Evolutionary conservation across 148 eudicot species (phyloP), one percentile per base, ranked within the genome.

Genomic region (Nepenthes gracilis): DNA sequence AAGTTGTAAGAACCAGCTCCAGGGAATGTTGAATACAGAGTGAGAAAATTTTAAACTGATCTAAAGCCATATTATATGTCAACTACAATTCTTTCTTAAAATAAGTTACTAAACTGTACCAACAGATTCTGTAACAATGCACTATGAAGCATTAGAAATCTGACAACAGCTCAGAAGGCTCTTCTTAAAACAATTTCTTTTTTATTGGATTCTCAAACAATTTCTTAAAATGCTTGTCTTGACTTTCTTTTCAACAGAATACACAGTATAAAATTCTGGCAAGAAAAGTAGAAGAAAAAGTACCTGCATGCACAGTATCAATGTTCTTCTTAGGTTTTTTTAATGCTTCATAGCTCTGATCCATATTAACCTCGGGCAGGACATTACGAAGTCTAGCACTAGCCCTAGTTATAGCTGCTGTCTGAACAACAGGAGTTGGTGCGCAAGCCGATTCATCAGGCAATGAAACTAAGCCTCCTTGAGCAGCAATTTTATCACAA

Each of bases 311-410:
- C 37, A 76, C 53, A 55, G 74, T 60, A 69, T 89, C 99, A 33
- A 54, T 57, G 63, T 70, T 83, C 81, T 86, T 94, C 78, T 94
- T 93, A 5, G 81, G 68, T 61, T 84, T 83, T 75, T 86, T 93
- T 23, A 88, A 64, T n/a, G 78, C 83, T 74, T 94, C 96, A 71
- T 82, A 81, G 76, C 89, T 84, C 65, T 78, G 92, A 68, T 85
- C 96, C 65, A 89, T 57, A 70, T 82, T 86, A 59, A 84, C 96
- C 54, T 86, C 97, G 51, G 99, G 99, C 66, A 84, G 95, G 75
- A 89, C 89, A 83, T 89, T 76, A 66, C 97, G 95, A 65, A 94
- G 95, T 54, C 95, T 82, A 34, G 99, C 97, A 67, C 99, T 94
- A 9, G 97, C 95, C 64, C 99, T 77, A 57, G 99, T 86, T 74